Conservation (phyloP, 805 yeast genomes). For the Ogataea pignaliae region DNA sequence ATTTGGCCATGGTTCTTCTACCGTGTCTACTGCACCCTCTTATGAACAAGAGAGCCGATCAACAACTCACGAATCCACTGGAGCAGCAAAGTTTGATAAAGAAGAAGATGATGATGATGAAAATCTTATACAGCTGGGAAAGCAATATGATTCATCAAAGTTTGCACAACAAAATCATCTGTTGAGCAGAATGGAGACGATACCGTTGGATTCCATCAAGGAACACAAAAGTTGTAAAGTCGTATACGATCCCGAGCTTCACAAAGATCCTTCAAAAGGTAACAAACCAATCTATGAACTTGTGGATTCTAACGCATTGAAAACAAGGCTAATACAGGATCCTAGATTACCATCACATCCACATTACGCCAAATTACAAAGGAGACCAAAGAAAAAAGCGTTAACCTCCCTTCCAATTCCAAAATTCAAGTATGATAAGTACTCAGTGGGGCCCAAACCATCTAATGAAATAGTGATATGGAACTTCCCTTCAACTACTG, state of each 20-base stretch:
- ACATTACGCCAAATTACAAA: constrained; percentile 6
- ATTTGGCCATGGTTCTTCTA: too few relatives aligned
- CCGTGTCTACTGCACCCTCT: too few relatives aligned
- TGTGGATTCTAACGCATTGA: not conserved
- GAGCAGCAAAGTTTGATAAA: too few relatives aligned
- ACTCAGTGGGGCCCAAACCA: constrained; percentile 75
- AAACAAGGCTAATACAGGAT: constrained; percentile 5
- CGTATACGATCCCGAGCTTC: constrained; percentile 47
- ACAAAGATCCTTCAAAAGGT: constrained; percentile 30
- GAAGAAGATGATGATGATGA: not conserved
- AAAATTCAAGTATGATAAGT: constrained; percentile 53
- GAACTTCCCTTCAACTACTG: constrained; percentile 55
- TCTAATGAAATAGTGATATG: constrained; percentile 64
- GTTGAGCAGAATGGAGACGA: too few relatives aligned
- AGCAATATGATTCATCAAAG: constrained; percentile 14
- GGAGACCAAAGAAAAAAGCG: constrained; percentile 8
- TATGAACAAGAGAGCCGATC: not conserved
- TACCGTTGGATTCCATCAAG: not conserved
- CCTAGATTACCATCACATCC: constrained; percentile 16
- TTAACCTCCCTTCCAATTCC: constrained; percentile 13
- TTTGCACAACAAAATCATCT: constrained; percentile 1
- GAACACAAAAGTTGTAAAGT: constrained; percentile 29
- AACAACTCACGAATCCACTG: not conserved
- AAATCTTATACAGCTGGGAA: constrained; percentile 1
- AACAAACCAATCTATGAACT: constrained; percentile 14